phyloP scores from a whole-genome alignment of 148 eudicot species.

The Talinum fruticosum region DNA sequence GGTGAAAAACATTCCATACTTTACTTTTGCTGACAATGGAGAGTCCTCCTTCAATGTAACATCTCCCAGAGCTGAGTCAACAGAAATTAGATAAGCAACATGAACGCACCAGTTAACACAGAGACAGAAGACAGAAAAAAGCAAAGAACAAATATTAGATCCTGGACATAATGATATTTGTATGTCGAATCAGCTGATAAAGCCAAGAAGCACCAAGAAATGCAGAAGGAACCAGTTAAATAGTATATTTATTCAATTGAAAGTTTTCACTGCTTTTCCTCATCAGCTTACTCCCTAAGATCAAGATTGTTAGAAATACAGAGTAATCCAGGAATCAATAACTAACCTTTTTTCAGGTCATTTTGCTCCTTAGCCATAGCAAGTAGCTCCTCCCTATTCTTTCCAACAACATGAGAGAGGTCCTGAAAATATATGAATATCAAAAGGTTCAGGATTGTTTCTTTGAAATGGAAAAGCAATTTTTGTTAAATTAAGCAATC shows the following conservation, averaged over 20 bases:
- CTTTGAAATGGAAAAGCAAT: background rate
- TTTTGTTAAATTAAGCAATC: constrained; percentile 22
- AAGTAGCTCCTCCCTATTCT: constrained; percentile 88
- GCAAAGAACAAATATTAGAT: background rate
- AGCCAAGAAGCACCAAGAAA: background rate
- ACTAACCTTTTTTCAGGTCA: constrained; percentile 66
- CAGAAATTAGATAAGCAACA: constrained; percentile 13
- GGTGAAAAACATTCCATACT: constrained; percentile 40
- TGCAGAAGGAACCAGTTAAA: background rate
- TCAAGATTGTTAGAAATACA: background rate
- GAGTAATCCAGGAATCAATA: background rate
- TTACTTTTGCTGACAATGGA: constrained; percentile 48
- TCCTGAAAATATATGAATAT: constrained; percentile 46
- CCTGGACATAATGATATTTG: background rate
- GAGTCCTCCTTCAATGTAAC: constrained; percentile 53
- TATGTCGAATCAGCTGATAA: background rate
- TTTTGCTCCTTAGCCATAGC: constrained; percentile 86
- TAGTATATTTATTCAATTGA: background rate
- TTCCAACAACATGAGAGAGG: constrained; percentile 92
- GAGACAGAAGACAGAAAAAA: constrained; percentile 1
- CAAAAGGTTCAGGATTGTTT: constrained; percentile 13
- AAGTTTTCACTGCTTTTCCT: background rate
- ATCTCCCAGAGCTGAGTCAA: constrained; percentile 52
- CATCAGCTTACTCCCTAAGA: constrained; percentile 4
- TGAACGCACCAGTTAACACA: background rate